Conservation (phyloP, 164 flowering plant species). For the Annona squamosa region DNA sequence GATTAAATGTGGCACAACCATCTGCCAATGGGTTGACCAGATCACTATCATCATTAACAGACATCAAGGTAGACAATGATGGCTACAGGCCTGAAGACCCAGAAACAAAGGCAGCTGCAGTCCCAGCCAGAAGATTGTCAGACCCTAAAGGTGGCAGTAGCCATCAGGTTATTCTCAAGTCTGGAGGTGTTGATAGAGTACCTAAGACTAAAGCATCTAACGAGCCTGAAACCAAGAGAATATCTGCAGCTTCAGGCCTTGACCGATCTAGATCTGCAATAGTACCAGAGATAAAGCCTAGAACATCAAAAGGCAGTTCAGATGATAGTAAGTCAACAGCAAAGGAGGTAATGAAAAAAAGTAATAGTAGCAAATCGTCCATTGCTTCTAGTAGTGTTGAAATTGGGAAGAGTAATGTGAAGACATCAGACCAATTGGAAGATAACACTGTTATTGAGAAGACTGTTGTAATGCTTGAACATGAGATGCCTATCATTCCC, state of each 20-base stretch:
- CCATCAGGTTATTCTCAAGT: slow-evolving; percentile 30
- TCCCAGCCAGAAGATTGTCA: slow-evolving; percentile 66
- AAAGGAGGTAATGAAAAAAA: slow-evolving; percentile 28
- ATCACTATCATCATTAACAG: slow-evolving; percentile 63
- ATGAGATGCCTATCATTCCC: slow-evolving; percentile 41
- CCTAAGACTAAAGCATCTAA: slow-evolving; percentile 40
- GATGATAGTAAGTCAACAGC: slow-evolving; percentile 25
- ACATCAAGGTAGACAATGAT: slow-evolving; percentile 43
- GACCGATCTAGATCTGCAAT: slow-evolving; percentile 65
- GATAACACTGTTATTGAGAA: slow-evolving; percentile 68
- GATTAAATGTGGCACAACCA: slow-evolving; percentile 28
- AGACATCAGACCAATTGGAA: slow-evolving; percentile 30
- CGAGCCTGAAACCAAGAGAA: slow-evolving; percentile 55
- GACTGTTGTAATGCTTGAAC: slow-evolving; percentile 68
- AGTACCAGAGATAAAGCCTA: slow-evolving; percentile 69
- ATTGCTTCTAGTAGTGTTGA: slow-evolving; percentile 21
- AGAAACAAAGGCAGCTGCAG: slow-evolving; percentile 53
- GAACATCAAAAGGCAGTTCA: slow-evolving; percentile 32
- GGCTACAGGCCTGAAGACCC: slow-evolving; percentile 14
- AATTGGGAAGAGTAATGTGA: slow-evolving; percentile 20
- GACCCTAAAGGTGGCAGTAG: slow-evolving; percentile 56
- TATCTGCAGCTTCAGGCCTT: slow-evolving; percentile 55
- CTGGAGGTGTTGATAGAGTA: slow-evolving; percentile 27
- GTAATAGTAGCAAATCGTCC: slow-evolving; percentile 25
- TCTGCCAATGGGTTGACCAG: slow-evolving; percentile 53